A percentile compares a stretch with the other conserved stretches of the same genome.
Conservation (phyloP, 2,329 filamentous ascomycete species). For the Onygena corvina region DNA sequence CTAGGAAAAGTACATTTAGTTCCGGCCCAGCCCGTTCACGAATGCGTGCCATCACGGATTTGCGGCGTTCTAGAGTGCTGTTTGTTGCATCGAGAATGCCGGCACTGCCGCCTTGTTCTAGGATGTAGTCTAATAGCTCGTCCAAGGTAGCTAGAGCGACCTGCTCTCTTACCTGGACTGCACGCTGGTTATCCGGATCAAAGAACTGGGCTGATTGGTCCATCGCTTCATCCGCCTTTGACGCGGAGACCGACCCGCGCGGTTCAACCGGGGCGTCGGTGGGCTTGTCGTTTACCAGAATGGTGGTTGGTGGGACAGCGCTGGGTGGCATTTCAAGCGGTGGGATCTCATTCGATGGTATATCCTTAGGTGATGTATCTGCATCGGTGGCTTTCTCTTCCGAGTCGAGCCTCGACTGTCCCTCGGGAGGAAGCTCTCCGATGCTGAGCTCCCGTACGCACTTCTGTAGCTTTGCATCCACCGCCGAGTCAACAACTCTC, state of each 20-base stretch:
- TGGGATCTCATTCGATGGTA: slow-evolving; percentile 15
- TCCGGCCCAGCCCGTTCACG: slow-evolving; percentile 68
- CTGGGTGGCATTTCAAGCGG: slow-evolving; percentile 23
- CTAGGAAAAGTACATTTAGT: slow-evolving; percentile 85
- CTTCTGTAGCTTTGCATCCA: slow-evolving; percentile 34
- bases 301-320: slow-evolving; percentile 40
- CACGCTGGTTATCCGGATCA: slow-evolving; percentile 73
- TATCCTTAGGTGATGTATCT: neutral
- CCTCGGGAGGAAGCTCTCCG: slow-evolving; percentile 19
- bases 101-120: slow-evolving; percentile 70
- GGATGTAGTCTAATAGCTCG: slow-evolving; percentile 79
- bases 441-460: slow-evolving; percentile 35
- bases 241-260: slow-evolving; percentile 13
- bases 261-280: slow-evolving; percentile 19
- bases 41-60: slow-evolving; percentile 72
- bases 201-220: slow-evolving; percentile 93
- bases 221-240: slow-evolving; percentile 39
- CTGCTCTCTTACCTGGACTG: slow-evolving; percentile 74
- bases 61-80: slow-evolving; percentile 75
- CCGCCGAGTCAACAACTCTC: slow-evolving; percentile 13
- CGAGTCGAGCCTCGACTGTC: slow-evolving; percentile 15
- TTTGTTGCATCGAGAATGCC: slow-evolving; percentile 97
- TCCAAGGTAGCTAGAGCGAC: slow-evolving; percentile 86
- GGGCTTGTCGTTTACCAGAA: slow-evolving; percentile 47
- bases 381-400: neutral